Base-by-base conservation (phyloP, 2,329 filamentous ascomycete species). In the Incumbomyces delicatus region DNA sequence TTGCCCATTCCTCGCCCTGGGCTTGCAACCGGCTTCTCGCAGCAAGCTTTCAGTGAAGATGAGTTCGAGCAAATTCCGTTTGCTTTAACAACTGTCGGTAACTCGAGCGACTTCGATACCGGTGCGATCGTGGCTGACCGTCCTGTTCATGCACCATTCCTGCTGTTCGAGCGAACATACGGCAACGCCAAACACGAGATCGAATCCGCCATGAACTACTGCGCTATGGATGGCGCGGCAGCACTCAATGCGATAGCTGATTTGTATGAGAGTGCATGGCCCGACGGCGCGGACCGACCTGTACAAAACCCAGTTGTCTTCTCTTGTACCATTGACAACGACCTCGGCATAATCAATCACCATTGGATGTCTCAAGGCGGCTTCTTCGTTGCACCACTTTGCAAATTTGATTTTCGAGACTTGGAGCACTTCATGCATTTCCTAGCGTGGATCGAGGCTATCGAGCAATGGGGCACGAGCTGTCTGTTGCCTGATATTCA, bases 361-460 rank as follows among this genome's bases (percentile, higher is more conserved):
- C 54, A 57, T 37, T 53, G 47, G 39, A 44, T 52, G 7, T 50
- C 51, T n/a, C n/a, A 22, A 6, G 49, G 46, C 14, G 51, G 51
- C 13, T 57, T 53, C 41, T 53, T 43, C 34, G 50, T 55, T 41
- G 51, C 51, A 3, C 48, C 51, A 14, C 50, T 57, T 31, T 52
- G 53, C 37, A 47, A 49, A 32, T 57, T 57, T 42, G 50, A 54
- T 34, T 51, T 57, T 22, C 35, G 55, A 7, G 50, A 54, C 33
- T 14, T 43, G 2, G 34, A 48, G 27, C 37, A 46, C 8, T 55
- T 54, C 47, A 46, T 40, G 13, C 46, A 51, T 46, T 57, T 54
- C 38, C 50, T 54, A 30, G 51, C 37, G 10, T 57, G 53, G 50
- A 51, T 57, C 14, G 50, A 55, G 35, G 53, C 54, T n/a, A 54